Conservation (phyloP, 495 filamentous ascomycete species). For the Lasiosphaeria hispida region DNA sequence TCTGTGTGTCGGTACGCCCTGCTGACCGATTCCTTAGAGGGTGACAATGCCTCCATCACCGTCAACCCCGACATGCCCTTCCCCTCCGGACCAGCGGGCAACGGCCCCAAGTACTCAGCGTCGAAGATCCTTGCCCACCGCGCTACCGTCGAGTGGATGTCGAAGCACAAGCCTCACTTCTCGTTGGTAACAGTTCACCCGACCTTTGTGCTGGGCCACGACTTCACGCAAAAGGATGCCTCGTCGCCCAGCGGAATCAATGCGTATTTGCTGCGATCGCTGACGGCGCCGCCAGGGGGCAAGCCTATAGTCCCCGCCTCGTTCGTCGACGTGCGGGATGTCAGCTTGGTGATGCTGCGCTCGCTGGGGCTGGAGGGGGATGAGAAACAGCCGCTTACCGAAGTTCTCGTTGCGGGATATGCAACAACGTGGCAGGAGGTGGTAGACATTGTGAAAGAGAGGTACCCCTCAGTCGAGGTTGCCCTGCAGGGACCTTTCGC, state of each 20-base stretch:
- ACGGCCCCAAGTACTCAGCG: constrained; percentile 18
- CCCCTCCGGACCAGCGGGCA: constrained; percentile 9
- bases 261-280: constrained; percentile 19
- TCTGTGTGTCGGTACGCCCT: too few relatives aligned
- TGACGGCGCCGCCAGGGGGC: constrained; percentile 32
- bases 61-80: constrained; percentile 13
- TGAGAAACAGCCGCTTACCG: constrained; percentile 21
- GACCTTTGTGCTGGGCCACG: constrained; percentile 21
- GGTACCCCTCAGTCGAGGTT: constrained; percentile 30
- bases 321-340: constrained; percentile 44
- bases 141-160: constrained; percentile 27
- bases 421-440: constrained; percentile 31
- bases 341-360: constrained; percentile 38
- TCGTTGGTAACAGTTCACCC: constrained; percentile 25
- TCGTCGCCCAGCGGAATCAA: constrained; percentile 3
- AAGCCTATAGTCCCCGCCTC: constrained; percentile 10
- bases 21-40: neutral
- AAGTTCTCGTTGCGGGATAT: constrained; percentile 29
- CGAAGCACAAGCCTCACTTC: constrained; percentile 22
- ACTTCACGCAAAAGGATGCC: constrained; percentile 8
- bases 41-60: constrained; percentile 7
- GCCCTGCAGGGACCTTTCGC: constrained; percentile 21
- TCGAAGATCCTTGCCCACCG: constrained; percentile 23
- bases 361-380: constrained; percentile 26
- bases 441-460: constrained; percentile 24